Percentiles rank a stretch among this genome's conserved stretches.
Evolutionary conservation across 1,139 yeast genomes (phyloP).

Genomic region (Yamadazyma dushanensis): DNA sequence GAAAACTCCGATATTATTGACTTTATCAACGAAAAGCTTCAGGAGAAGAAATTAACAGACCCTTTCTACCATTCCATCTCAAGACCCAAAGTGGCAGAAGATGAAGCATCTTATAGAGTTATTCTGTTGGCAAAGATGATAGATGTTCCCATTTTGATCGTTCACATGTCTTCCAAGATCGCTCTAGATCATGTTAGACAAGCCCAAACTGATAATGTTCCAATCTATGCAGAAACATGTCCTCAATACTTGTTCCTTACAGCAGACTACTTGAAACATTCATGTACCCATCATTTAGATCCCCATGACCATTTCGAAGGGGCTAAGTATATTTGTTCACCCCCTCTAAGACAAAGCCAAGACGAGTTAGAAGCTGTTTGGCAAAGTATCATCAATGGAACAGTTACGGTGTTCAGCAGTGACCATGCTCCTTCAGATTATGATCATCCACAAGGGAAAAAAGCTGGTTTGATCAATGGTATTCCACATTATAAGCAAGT

Average conservation of each 20-base stretch:
- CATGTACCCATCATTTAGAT: conserved; percentile 25
- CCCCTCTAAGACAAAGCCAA: conserved; percentile 41
- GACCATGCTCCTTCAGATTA: conserved; percentile 49
- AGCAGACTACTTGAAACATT: conserved; percentile 29
- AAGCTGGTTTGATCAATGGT: conserved; percentile 34
- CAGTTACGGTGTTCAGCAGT: conserved; percentile 45
- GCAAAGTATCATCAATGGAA: conserved; percentile 45
- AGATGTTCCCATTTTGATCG: conserved; percentile 45
- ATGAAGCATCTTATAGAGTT: conserved; percentile 50
- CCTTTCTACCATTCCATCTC: conserved; percentile 47
- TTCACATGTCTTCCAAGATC: conserved; percentile 46
- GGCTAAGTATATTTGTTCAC: conserved; percentile 50
- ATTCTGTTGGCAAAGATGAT: conserved; percentile 39
- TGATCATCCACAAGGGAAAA: conserved; percentile 38
- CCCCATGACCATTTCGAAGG: conserved; percentile 34
- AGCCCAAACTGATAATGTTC: conserved; percentile 40
- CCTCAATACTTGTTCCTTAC: conserved; percentile 48
- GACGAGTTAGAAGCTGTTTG: conserved; percentile 43
- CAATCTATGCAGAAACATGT: conserved; percentile 49
- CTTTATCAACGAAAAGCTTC: conserved; percentile 39
- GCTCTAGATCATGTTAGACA: conserved; percentile 40
- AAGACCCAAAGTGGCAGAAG: conserved; percentile 46
- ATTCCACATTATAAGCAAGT: conserved; percentile 35
- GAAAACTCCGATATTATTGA: conserved; percentile 47
- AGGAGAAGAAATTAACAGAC: conserved; percentile 30